Evolutionary conservation across 768 basidiomycete genomes (phyloP), one percentile per base, ranked within the genome.

Genomic region (Dioszegia aurantiaca): DNA sequence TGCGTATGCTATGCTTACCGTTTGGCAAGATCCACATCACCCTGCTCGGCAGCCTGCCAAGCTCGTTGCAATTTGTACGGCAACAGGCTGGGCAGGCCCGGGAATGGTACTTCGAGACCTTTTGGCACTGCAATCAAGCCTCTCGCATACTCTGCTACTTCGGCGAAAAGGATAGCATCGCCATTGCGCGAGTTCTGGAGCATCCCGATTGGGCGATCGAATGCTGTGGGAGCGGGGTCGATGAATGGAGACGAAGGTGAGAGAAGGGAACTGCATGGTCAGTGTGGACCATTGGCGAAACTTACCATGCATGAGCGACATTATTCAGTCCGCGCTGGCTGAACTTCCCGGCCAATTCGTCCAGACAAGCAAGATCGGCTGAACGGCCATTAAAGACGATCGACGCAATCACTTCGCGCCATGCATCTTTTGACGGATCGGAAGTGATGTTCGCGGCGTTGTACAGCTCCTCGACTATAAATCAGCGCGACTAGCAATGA

Each of bases 291-390:
- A 36, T 33, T 4, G 24, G 4, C 27, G 55, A 30, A 11, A 79
- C 86, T 62, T 69, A 97, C 94, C 95, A 99, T 58, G 81, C 84
- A 80, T 98, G 93, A 23, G 91, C 90, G 17, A 92, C 91, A 65
- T 92, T 87, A 9, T 84, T 77, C 78, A 88, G 85, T 31, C 87
- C 82, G 64, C 86, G 85, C 4, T 83, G 79, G 14, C 79, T 73
- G n/a, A 99, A 80, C 63, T 84, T 85, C 70, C 94, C 90, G 37
- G 92, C 94, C 1, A 99, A 81, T 14, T 87, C 83, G 27, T 89
- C 88, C 55, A 98, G 71, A 16, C 89, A 85, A 12, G 85, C 82
- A 0, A 87, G 85, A 45, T 84, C 82, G 56, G 92, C 89, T 0
- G 83, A 59, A 1, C 75, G 53, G 79, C 82, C 64, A 58, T 84